A percentile compares a stretch with the other conserved stretches of the same genome.
Conservation (phyloP, 768 basidiomycete genomes). For the Phaeotremella skinneri region DNA sequence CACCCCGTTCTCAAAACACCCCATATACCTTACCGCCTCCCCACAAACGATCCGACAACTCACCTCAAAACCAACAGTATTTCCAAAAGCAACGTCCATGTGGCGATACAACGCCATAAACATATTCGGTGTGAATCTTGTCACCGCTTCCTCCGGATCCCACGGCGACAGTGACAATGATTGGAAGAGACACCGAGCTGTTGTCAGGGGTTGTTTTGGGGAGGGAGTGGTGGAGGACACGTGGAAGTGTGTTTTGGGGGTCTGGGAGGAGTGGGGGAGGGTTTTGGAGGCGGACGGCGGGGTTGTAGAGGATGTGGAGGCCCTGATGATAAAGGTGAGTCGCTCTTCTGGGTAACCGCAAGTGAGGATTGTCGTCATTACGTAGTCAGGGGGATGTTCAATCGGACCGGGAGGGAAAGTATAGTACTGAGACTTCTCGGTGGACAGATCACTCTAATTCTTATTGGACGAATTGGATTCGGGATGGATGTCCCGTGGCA, state of each 20-base stretch:
- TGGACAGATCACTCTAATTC: constrained; percentile 24
- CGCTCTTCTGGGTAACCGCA: too few relatives aligned
- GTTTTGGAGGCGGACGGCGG: constrained; percentile 20
- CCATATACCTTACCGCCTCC: constrained; percentile 21
- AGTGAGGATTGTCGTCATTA: too few relatives aligned
- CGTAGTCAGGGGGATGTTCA: not conserved
- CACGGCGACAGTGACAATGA: too few relatives aligned
- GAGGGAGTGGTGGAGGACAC: constrained; percentile 20
- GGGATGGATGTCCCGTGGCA: constrained; percentile 22
- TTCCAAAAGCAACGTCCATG: constrained; percentile 19
- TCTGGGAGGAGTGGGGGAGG: constrained; percentile 8
- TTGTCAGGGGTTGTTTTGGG: constrained; percentile 31
- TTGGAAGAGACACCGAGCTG: constrained; percentile 21
- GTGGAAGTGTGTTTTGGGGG: constrained; percentile 15
- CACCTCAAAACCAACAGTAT: constrained; percentile 5
- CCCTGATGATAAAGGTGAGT: constrained; percentile 22
- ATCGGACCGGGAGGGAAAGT: too few relatives aligned
- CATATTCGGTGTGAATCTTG: constrained; percentile 28
- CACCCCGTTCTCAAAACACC: not conserved
- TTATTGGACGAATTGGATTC: constrained; percentile 26
- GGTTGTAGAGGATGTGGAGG: constrained; percentile 10
- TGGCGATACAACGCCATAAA: constrained; percentile 21
- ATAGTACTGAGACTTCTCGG: too few relatives aligned
- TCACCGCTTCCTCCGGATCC: constrained; percentile 15
- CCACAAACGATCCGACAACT: constrained; percentile 10